Evolutionary conservation across 2,329 filamentous ascomycete genomes (phyloP).

Genomic region (Fusarium sororula): DNA sequence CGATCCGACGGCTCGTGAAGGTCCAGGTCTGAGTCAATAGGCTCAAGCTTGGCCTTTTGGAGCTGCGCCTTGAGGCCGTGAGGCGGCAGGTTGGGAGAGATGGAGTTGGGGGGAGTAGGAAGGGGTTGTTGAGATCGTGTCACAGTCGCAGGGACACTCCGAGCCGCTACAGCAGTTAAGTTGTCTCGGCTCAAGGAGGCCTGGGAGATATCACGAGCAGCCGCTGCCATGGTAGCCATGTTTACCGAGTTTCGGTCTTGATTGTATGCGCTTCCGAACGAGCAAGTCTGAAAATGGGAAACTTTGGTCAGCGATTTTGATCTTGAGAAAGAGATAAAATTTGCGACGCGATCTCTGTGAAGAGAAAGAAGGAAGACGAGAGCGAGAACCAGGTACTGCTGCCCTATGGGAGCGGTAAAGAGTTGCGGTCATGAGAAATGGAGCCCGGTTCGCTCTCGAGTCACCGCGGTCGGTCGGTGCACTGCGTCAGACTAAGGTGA

Average conservation of each 20-base stretch:
- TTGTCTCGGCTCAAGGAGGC: conserved; percentile 71
- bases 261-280: conserved; percentile 56
- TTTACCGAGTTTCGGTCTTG: conserved; percentile 52
- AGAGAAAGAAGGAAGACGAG: neutral
- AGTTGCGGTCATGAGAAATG: conserved; percentile 18
- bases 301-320: conserved; percentile 27
- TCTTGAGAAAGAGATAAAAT: neutral
- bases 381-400: neutral
- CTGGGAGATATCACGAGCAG: conserved; percentile 74
- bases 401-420: neutral
- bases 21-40: conserved; percentile 87
- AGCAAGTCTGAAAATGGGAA: conserved; percentile 50
- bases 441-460: conserved; percentile 30
- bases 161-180: conserved; percentile 77
- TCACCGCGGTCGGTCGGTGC: conserved; percentile 29
- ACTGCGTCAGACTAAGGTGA: conserved; percentile 1
- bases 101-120: conserved; percentile 93
- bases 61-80: conserved; percentile 79
- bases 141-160: conserved; percentile 68
- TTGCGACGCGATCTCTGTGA: conserved; percentile 19
- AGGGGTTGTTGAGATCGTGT: conserved; percentile 71
- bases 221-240: conserved; percentile 73
- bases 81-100: conserved; percentile 86
- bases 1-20: conserved; percentile 68
- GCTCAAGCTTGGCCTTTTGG: conserved; percentile 66